Evolutionary conservation across 2,329 filamentous ascomycete species (phyloP).

Genomic region (Penicillium corylophilum): DNA sequence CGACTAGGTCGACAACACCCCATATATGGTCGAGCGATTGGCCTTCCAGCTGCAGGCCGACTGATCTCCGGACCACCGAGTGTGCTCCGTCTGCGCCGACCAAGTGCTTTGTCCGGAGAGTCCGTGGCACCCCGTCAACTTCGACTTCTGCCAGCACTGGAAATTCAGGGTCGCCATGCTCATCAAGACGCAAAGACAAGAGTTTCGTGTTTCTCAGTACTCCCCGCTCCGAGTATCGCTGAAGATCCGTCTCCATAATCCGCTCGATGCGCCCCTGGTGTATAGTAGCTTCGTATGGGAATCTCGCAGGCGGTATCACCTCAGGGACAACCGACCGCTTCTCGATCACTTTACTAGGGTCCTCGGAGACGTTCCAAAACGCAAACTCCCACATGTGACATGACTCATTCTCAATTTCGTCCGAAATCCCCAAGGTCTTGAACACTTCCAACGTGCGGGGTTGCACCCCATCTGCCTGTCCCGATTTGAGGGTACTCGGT

Average conservation of each 20-base stretch:
- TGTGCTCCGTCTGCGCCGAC: slow-evolving; percentile 70
- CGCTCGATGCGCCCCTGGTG: slow-evolving; percentile 71
- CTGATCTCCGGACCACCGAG: slow-evolving; percentile 63
- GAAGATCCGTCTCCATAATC: slow-evolving; percentile 65
- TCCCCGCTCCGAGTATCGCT: slow-evolving; percentile 56
- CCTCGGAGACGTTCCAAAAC: slow-evolving; percentile 65
- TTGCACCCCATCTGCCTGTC: slow-evolving; percentile 45
- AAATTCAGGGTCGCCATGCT: slow-evolving; percentile 40
- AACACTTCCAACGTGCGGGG: slow-evolving; percentile 46
- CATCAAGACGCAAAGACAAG: slow-evolving; percentile 58
- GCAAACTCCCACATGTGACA: slow-evolving; percentile 50
- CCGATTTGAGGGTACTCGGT: slow-evolving; percentile 36
- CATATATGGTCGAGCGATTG: slow-evolving; percentile 70
- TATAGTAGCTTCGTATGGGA: slow-evolving; percentile 67
- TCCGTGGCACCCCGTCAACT: slow-evolving; percentile 19
- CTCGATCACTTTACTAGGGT: slow-evolving; percentile 53
- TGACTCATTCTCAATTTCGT: slow-evolving; percentile 39
- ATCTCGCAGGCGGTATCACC: slow-evolving; percentile 65
- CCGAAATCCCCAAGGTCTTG: slow-evolving; percentile 39
- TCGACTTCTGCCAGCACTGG: slow-evolving; percentile 34
- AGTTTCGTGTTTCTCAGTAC: slow-evolving; percentile 66
- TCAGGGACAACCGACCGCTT: slow-evolving; percentile 55
- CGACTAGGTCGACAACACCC: slow-evolving; percentile 73
- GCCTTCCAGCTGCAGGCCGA: slow-evolving; percentile 55
- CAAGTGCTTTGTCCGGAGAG: slow-evolving; percentile 65